Evolutionary conservation across 1,284 basidiomycete genomes (phyloP).

Genomic region (Leccinum pallidistipes): DNA sequence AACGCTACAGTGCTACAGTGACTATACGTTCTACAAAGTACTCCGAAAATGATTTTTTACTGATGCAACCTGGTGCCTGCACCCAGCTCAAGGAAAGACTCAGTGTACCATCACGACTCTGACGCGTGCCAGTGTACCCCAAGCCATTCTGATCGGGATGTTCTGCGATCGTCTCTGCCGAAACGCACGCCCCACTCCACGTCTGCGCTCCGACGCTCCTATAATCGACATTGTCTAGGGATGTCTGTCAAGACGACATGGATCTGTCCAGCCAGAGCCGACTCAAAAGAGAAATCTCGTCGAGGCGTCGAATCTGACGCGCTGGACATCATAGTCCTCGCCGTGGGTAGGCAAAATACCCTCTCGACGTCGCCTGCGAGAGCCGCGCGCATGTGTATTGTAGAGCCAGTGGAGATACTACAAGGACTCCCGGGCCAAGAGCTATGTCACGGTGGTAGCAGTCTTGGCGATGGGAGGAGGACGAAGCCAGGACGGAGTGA

Average conservation of each 20-base stretch:
- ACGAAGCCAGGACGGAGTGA: too few species aligned
- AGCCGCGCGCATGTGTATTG: too few species aligned
- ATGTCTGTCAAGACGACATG: slow-evolving; percentile 65
- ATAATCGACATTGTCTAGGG: slow-evolving; percentile 72
- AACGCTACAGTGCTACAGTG: too few species aligned
- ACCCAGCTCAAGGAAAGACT: slow-evolving; percentile 71
- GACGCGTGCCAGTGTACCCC: background rate
- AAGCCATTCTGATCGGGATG: slow-evolving; percentile 57
- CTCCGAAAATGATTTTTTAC: too few species aligned
- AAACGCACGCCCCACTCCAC: slow-evolving; percentile 83
- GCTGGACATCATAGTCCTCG: too few species aligned
- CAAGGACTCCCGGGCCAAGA: too few species aligned
- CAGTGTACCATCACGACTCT: background rate
- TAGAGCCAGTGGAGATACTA: too few species aligned
- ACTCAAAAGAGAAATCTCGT: slow-evolving; percentile 43
- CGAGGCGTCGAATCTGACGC: slow-evolving; percentile 11
- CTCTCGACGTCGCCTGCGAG: too few species aligned
- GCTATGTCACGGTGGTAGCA: too few species aligned
- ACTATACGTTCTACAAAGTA: too few species aligned
- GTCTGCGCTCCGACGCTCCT: slow-evolving; percentile 85
- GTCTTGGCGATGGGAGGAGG: too few species aligned
- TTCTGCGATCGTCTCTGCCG: slow-evolving; percentile 74
- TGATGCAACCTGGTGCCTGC: slow-evolving; percentile 82
- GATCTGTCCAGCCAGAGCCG: slow-evolving; percentile 19
- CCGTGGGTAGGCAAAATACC: too few species aligned